These are phyloP conservation scores for Hibiscus trionum DNA, from an alignment of 345 rosid genomes.

Conservation along the genomic window DNA sequence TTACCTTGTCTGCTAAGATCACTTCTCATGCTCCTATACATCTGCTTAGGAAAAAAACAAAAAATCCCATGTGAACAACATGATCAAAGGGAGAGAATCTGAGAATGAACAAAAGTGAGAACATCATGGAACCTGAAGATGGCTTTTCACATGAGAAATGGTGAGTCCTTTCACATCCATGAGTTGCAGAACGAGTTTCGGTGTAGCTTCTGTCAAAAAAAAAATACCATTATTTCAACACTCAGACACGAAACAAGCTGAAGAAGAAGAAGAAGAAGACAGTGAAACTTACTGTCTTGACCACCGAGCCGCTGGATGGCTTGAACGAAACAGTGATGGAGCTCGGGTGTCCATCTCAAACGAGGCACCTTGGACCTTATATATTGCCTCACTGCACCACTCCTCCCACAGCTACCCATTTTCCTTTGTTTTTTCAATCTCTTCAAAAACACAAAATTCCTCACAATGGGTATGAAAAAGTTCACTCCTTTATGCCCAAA, in stretches of 20 bases:
- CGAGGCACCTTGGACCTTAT: slow-evolving; percentile 89
- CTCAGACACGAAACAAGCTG: background rate
- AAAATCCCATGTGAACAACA: background rate
- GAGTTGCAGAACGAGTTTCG: slow-evolving; percentile 90
- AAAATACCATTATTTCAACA: background rate
- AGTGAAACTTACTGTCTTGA: slow-evolving; percentile 47
- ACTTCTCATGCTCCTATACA: slow-evolving; percentile 87
- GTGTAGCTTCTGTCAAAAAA: slow-evolving; percentile 61
- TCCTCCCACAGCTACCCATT: slow-evolving; percentile 56
- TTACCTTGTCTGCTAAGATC: slow-evolving; percentile 62
- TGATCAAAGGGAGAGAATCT: background rate
- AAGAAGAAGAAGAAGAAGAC: background rate
- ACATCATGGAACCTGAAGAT: slow-evolving; percentile 60
- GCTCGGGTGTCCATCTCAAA: slow-evolving; percentile 94
- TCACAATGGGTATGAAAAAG: background rate
- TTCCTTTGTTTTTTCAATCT: background rate
- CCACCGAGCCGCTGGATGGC: slow-evolving; percentile 42
- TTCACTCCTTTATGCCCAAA: background rate
- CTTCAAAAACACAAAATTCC: background rate
- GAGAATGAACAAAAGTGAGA: background rate
- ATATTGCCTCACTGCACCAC: slow-evolving; percentile 76
- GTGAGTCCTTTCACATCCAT: slow-evolving; percentile 98
- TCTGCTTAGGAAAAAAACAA: slow-evolving; percentile 31
- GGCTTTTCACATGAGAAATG: slow-evolving; percentile 97
- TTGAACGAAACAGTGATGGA: slow-evolving; percentile 81